Evolutionary conservation across 31 red algal species (phyloP).

Genomic region (Asparagopsis taxiformis): DNA sequence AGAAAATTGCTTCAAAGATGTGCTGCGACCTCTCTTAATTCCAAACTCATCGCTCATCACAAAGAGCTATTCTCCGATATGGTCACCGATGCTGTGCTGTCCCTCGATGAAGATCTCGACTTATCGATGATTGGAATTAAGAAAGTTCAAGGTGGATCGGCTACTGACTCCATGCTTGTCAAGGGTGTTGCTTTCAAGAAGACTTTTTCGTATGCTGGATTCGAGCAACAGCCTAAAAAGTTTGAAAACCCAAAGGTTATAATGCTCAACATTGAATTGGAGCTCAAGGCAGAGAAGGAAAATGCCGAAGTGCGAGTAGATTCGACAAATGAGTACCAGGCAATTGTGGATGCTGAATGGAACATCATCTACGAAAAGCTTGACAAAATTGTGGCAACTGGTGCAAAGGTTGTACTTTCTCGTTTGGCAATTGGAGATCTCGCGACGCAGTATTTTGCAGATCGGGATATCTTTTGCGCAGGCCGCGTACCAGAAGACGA

Average conservation of each 20-base stretch:
- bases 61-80: constrained; percentile 95
- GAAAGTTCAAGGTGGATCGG: constrained; percentile 91
- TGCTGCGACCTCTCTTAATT: constrained; percentile 92
- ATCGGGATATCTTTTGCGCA: constrained; percentile 98
- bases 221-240: constrained; percentile 99
- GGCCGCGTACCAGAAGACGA: constrained; percentile 92
- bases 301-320: constrained; percentile 98
- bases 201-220: constrained; percentile 99
- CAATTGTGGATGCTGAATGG: constrained; percentile 99
- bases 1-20: constrained; percentile 75
- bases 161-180: constrained; percentile 88
- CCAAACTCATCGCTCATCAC: constrained; percentile 94
- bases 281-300: constrained; percentile 99
- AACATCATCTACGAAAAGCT: constrained; percentile 99
- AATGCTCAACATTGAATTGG: constrained; percentile 97
- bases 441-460: constrained; percentile 99
- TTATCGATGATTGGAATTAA: constrained; percentile 97
- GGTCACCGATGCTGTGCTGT: constrained; percentile 92
- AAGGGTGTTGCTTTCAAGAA: constrained; percentile 99
- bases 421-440: constrained; percentile 98
- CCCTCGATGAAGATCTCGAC: constrained; percentile 92
- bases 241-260: constrained; percentile 92
- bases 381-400: constrained; percentile 84
- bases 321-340: constrained; percentile 94
- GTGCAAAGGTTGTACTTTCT: constrained; percentile 93